Percentiles rank a stretch among this genome's conserved stretches.
Evolutionary conservation across 257 asterid species (phyloP).

Genomic region (Solanum etuberosum): DNA sequence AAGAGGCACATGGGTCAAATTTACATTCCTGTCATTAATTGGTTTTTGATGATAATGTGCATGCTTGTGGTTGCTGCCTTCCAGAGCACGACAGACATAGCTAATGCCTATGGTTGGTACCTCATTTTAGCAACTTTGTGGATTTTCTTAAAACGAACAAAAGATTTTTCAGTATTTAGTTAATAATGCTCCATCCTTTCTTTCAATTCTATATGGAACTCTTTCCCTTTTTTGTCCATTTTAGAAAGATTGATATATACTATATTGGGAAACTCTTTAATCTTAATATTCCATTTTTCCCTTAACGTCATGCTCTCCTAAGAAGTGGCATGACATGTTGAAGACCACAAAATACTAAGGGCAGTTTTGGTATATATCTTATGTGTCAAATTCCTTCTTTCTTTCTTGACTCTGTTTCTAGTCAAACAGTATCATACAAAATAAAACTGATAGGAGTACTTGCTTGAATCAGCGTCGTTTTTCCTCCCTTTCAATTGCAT

Average conservation of each 20-base stretch:
- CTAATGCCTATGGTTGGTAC: constrained; percentile 79
- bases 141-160: background rate
- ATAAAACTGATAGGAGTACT: background rate
- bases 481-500: background rate
- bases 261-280: background rate
- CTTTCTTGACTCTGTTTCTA: background rate
- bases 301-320: background rate
- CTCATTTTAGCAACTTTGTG: background rate
- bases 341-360: background rate
- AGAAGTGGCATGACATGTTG: background rate
- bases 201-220: background rate
- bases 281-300: background rate
- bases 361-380: background rate
- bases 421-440: background rate
- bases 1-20: constrained; percentile 90
- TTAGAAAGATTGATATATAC: background rate
- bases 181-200: background rate
- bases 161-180: background rate
- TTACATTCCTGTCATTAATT: constrained; percentile 85
- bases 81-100: constrained; percentile 75
- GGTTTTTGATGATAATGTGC: constrained; percentile 93
- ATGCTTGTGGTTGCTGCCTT: constrained; percentile 77
- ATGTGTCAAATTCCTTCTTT: background rate
- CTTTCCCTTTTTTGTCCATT: background rate
- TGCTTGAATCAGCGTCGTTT: background rate